Base-by-base conservation (phyloP, 2,329 filamentous ascomycete species). In the Sclerotinia nivalis region DNA sequence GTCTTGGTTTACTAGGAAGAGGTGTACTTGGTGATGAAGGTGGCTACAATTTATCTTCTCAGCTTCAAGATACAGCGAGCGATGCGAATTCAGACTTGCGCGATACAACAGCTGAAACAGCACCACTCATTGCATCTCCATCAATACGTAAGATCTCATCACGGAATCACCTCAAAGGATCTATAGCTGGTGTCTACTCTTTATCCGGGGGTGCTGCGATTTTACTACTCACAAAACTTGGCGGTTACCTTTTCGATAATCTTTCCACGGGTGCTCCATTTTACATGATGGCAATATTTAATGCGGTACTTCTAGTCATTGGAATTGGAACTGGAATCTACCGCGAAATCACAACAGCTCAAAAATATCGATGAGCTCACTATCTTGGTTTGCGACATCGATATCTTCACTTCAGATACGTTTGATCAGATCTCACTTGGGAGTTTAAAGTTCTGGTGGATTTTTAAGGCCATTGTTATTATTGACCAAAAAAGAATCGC, bases 181-280 rank as follows among this genome's bases (percentile, higher is more conserved):
- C 93, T 20, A 96, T 99, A 74, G 95, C 96, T 0, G 96, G 96
- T 2, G 90, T 97, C 0, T 99, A 99, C 80, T 96, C 92, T 67
- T 87, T 97, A 72, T 93, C 91, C 69, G 96, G 96, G 15, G 96
- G 95, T 20, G 91, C 89, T 0, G 96, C 94, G 0, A 99, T 99
- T 66, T 80, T 99, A 68, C 81, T 98, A 7, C 85, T 99, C 22
- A 98, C 96, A 0, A 99, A 99, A 81, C 80, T 96, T 5, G 96
- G 96, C 18, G 96, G 96, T 0, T 87, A 88, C 50, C 81, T 97
- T 61, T 99, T 98, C 77, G 96, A 99, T 79, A 84, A 80, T 28
- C 82, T 89, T 67, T 90, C 89, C 1, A 85, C 85, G 2, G 91
- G 92, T 0, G 91, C 92, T 15, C 96, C 96, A 0, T 98, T 99